These are phyloP conservation scores for Spathaspora sp. DNA, from an alignment of 1,139 yeast genomes.

Conservation along the genomic window DNA sequence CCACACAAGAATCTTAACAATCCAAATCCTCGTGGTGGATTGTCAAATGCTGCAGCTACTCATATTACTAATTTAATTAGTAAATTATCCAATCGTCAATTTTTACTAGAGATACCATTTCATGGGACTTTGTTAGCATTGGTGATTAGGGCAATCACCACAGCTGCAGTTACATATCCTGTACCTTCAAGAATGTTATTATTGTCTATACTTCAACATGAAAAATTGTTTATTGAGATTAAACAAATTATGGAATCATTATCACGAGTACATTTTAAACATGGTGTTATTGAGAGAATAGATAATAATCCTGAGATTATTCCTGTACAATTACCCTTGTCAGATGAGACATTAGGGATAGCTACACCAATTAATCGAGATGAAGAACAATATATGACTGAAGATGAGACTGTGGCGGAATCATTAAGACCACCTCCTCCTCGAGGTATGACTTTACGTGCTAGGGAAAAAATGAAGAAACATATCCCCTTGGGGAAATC, in stretches of 20 bases:
- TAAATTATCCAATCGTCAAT: conserved; percentile 41
- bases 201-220: conserved; percentile 53
- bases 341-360: neutral
- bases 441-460: conserved; percentile 60
- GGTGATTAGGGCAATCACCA: conserved; percentile 52
- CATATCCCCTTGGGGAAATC: conserved; percentile 49
- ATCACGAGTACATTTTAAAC: conserved; percentile 27
- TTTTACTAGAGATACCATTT: conserved; percentile 42
- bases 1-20: conserved; percentile 29
- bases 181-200: conserved; percentile 54
- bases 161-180: conserved; percentile 49
- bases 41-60: conserved; percentile 62
- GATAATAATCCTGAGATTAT: conserved; percentile 1
- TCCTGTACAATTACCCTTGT: neutral
- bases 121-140: conserved; percentile 63
- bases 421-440: conserved; percentile 49
- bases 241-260: conserved; percentile 33
- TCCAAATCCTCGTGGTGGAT: conserved; percentile 40
- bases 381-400: conserved; percentile 5
- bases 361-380: conserved; percentile 16
- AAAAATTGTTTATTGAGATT: conserved; percentile 32
- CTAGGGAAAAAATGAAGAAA: conserved; percentile 57
- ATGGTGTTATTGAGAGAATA: neutral
- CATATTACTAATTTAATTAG: conserved; percentile 54
- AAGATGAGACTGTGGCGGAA: conserved; percentile 21